Evolutionary conservation across 768 basidiomycete species (phyloP), one percentile per base, ranked within the genome.

Genomic region (Amanita rubescens): DNA sequence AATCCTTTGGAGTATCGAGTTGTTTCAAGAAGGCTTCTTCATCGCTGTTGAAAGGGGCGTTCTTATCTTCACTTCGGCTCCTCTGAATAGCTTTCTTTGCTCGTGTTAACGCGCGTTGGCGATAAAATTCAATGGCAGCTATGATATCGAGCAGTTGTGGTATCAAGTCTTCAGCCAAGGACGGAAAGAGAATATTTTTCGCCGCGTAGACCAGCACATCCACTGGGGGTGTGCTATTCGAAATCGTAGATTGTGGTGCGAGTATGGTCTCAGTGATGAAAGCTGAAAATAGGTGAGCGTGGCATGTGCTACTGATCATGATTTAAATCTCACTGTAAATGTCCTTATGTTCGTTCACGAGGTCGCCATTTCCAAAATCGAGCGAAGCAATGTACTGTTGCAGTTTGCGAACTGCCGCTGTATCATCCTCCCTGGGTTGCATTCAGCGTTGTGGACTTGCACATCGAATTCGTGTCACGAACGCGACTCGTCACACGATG

Each of bases 241-340:
- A 55, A 24, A 61, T 52, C 33, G 58, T 52, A 30, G 63, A 65
- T 33, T 59, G 51, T n/a, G 65, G 61, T 6, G 60, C 59, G 20
- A 65, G 58, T 22, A 66, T 58, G 11, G 56, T 51, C 24, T 59
- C 38, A 24, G 62, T 58, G 14, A 66, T 61, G 49, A 49, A 62
- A 38, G 50, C 62, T 64, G 55, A 55, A 3, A 6, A 35, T 24
- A 33, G 2, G 17, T 41, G 14, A 38, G 17, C 9, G 19, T 48
- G 1, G 14, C 2, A 38, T 34, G 7, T 27, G n/a, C 35, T 19
- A 1, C 2, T 17, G 24, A 12, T 3, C 3, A 25, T 30, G 6
- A 39, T 11, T 11, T 7, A 8, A 15, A 8, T 12, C 47, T 49
- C 25, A 55, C 54, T 41, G 45, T 55, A 55, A 27, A 55, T 55